Evolutionary conservation across 2,329 filamentous ascomycete genomes (phyloP).

Genomic region (Leptoxyphium fumago): DNA sequence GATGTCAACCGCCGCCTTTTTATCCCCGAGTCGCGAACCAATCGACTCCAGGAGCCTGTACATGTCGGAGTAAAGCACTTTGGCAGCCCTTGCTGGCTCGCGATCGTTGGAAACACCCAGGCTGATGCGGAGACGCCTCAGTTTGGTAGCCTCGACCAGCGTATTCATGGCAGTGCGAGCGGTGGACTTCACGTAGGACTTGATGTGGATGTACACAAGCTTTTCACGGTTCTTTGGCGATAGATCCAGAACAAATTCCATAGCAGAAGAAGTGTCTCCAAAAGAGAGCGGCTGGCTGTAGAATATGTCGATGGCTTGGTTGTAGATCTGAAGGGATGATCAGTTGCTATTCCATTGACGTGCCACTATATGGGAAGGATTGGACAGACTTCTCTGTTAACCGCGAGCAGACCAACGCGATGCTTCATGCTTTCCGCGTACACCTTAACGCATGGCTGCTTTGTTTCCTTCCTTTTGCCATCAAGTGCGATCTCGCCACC

Average conservation of each 20-base stretch:
- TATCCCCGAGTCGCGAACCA: conserved; percentile 10
- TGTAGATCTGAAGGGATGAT: conserved; percentile 10
- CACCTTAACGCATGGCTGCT: conserved; percentile 17
- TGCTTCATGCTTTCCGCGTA: conserved; percentile 18
- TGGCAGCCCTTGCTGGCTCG: conserved; percentile 20
- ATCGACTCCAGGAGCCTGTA: conserved; percentile 16
- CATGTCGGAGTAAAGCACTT: conserved; percentile 20
- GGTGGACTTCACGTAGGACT: conserved; percentile 15
- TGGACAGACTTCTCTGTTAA: conserved; percentile 19
- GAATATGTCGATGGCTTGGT: conserved; percentile 16
- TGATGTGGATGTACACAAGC: conserved; percentile 15
- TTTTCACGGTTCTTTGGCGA: conserved; percentile 7
- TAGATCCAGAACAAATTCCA: conserved; percentile 19
- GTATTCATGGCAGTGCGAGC: conserved; percentile 19
- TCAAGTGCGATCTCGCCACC: conserved; percentile 16
- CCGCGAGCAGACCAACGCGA: conserved; percentile 17
- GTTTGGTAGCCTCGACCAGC: conserved; percentile 17
- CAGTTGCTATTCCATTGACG: background rate
- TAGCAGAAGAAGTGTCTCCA: conserved; percentile 16
- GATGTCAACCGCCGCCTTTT: conserved; percentile 14
- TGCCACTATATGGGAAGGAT: background rate
- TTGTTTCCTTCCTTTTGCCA: conserved; percentile 14
- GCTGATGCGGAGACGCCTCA: conserved; percentile 16
- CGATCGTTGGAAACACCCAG: conserved; percentile 13
- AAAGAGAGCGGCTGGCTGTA: conserved; percentile 19